Conservation (phyloP, 768 basidiomycete genomes). For the Clitopilus hobsonii region DNA sequence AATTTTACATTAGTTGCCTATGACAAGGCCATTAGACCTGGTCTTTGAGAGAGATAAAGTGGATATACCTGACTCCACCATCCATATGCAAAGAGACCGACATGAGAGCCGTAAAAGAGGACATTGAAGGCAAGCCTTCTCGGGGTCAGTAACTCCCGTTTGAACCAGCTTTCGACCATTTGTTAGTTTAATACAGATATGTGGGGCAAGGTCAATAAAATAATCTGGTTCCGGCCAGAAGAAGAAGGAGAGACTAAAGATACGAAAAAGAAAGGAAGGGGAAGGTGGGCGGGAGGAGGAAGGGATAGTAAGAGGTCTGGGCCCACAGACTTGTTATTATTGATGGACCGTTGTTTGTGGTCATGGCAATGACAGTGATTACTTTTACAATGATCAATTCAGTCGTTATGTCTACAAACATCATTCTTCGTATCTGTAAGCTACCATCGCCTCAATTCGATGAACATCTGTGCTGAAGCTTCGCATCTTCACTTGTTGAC, state of each 20-base stretch:
- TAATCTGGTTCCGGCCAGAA: constrained; percentile 55
- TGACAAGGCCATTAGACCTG: not conserved
- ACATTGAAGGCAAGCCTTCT: constrained; percentile 70
- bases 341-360: constrained; percentile 13
- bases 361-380: constrained; percentile 23
- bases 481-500: constrained; percentile 89
- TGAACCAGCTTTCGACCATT: constrained; percentile 76
- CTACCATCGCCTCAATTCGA: constrained; percentile 95
- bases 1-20: constrained; percentile 61
- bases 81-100: constrained; percentile 76
- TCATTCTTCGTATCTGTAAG: constrained; percentile 88
- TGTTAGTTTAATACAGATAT: constrained; percentile 15
- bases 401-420: constrained; percentile 3
- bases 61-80: constrained; percentile 75
- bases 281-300: constrained; percentile 11
- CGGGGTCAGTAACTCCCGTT: constrained; percentile 59
- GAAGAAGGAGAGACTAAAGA: constrained; percentile 19
- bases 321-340: constrained; percentile 7
- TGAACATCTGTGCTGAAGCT: constrained; percentile 99
- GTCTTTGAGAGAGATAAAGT: not conserved
- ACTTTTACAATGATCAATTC: constrained; percentile 18
- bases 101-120: constrained; percentile 76
- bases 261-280: constrained; percentile 14
- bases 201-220: constrained; percentile 20
- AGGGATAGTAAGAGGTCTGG: constrained; percentile 11